Percentiles rank a stretch among this genome's conserved stretches.
These are phyloP conservation scores for Vitis rotundifolia DNA, from an alignment of 164 flowering plant genomes.

Conservation along the genomic window DNA sequence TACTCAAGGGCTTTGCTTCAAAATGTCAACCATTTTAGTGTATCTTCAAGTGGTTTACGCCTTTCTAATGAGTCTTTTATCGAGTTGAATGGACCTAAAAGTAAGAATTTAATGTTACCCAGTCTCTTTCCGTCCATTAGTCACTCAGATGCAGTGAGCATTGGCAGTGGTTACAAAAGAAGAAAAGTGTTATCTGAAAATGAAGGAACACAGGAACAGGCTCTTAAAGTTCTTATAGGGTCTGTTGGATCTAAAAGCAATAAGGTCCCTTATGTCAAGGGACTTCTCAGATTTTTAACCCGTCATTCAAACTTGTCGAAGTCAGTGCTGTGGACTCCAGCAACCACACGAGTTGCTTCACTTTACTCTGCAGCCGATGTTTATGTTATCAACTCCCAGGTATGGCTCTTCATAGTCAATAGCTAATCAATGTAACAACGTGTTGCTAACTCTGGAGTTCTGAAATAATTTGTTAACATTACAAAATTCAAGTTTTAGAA, in stretches of 20 bases:
- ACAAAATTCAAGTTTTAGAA: neutral
- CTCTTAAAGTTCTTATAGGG: conserved; percentile 81
- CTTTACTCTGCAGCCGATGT: conserved; percentile 97
- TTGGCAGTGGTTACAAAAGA: conserved; percentile 9
- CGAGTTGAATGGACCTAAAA: conserved; percentile 10
- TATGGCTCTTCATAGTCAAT: conserved; percentile 7
- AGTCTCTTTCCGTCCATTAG: conserved; percentile 5
- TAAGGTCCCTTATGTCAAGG: conserved; percentile 78
- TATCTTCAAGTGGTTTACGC: conserved; percentile 9
- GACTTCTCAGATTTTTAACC: conserved; percentile 57
- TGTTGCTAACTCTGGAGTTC: no score
- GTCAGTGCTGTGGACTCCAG: conserved; percentile 89
- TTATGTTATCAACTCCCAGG: conserved; percentile 86
- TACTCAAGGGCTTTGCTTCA: conserved; percentile 53
- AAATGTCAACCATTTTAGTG: conserved; percentile 18
- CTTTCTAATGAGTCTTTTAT: conserved; percentile 15
- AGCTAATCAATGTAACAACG: no score
- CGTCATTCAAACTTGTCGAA: conserved; percentile 66
- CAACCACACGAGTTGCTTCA: conserved; percentile 91
- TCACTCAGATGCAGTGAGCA: conserved; percentile 11
- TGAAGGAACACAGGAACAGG: conserved; percentile 27
- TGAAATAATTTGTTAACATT: neutral
- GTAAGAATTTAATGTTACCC: conserved; percentile 2
- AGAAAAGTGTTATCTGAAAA: conserved; percentile 33
- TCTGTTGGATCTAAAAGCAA: conserved; percentile 97